Conservation (phyloP, 2,329 filamentous ascomycete genomes). For the Aspergillus amoenus region DNA sequence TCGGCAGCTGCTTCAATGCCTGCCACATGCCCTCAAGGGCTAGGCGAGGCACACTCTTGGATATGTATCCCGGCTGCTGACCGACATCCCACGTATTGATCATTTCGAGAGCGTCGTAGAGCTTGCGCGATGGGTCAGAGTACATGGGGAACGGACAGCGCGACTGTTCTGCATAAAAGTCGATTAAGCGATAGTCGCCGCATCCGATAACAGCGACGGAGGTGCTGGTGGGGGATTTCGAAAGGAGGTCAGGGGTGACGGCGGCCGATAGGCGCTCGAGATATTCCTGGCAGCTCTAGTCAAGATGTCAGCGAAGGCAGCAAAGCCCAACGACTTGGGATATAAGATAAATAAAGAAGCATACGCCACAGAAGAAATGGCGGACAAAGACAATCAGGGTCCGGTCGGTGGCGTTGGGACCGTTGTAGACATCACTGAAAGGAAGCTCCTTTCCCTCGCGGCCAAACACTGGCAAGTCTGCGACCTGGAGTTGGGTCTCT, state of each 20-base stretch:
- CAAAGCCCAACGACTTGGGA: background rate
- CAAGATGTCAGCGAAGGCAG: background rate
- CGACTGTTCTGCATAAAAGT: slow-evolving; percentile 63
- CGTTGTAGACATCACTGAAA: slow-evolving; percentile 62
- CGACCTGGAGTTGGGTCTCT: slow-evolving; percentile 8
- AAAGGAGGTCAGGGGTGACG: slow-evolving; percentile 48
- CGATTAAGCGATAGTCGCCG: slow-evolving; percentile 67
- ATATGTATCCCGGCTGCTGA: slow-evolving; percentile 64
- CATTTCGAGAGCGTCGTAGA: slow-evolving; percentile 71
- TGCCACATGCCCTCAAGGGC: slow-evolving; percentile 56
- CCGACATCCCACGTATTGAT: slow-evolving; percentile 62
- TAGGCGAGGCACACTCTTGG: slow-evolving; percentile 47
- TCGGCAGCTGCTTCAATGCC: slow-evolving; percentile 57
- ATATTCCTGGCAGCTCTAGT: slow-evolving; percentile 74
- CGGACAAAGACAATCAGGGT: slow-evolving; percentile 73
- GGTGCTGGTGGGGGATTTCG: slow-evolving; percentile 52
- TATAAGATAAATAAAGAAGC: slow-evolving; percentile 33
- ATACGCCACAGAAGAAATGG: slow-evolving; percentile 78
- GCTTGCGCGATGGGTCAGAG: slow-evolving; percentile 66
- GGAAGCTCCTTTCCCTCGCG: slow-evolving; percentile 57
- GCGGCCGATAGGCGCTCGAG: slow-evolving; percentile 61
- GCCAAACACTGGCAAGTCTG: slow-evolving; percentile 53
- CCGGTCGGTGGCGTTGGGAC: slow-evolving; percentile 42
- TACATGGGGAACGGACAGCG: slow-evolving; percentile 72
- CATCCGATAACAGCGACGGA: slow-evolving; percentile 71